phyloP scores from a whole-genome alignment of 2,329 filamentous ascomycete genomes.

The Penicillium hordei region DNA sequence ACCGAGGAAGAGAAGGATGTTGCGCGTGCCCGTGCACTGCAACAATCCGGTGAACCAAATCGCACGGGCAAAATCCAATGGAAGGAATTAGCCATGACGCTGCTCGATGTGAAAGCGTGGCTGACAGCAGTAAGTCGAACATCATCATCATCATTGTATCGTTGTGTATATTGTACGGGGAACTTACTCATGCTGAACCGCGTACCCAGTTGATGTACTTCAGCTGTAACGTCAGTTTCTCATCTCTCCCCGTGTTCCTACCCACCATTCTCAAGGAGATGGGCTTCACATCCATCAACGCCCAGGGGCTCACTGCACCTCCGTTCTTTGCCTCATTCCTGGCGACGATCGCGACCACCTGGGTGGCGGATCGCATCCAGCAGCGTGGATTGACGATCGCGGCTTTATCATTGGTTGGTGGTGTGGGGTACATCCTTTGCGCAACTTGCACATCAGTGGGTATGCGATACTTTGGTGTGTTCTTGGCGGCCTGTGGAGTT shows the following conservation, averaged over 20 bases:
- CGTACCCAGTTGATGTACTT: conserved; percentile 54
- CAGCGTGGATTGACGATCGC: conserved; percentile 64
- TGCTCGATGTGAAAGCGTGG: conserved; percentile 51
- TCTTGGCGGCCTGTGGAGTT: conserved; percentile 60
- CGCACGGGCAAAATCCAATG: conserved; percentile 45
- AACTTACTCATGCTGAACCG: background rate
- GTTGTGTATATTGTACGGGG: background rate
- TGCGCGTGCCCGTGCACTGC: conserved; percentile 54
- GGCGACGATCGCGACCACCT: conserved; percentile 61
- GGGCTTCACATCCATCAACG: conserved; percentile 65
- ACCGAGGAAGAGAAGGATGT: conserved; percentile 59
- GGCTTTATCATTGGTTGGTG: conserved; percentile 56
- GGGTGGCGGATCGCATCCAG: conserved; percentile 63
- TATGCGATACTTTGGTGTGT: conserved; percentile 54
- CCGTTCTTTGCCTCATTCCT: conserved; percentile 69
- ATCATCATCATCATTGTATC: background rate
- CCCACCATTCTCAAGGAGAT: conserved; percentile 64
- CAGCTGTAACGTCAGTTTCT: conserved; percentile 64
- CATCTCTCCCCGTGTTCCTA: conserved; percentile 64
- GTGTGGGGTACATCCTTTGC: conserved; percentile 64
- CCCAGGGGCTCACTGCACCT: conserved; percentile 71
- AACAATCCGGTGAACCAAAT: conserved; percentile 52
- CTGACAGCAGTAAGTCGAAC: conserved; percentile 43
- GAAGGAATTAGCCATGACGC: conserved; percentile 48
- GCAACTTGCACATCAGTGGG: conserved; percentile 55